These are phyloP conservation scores for Mycena venus DNA, from an alignment of 768 basidiomycete species.

Conservation along the genomic window DNA sequence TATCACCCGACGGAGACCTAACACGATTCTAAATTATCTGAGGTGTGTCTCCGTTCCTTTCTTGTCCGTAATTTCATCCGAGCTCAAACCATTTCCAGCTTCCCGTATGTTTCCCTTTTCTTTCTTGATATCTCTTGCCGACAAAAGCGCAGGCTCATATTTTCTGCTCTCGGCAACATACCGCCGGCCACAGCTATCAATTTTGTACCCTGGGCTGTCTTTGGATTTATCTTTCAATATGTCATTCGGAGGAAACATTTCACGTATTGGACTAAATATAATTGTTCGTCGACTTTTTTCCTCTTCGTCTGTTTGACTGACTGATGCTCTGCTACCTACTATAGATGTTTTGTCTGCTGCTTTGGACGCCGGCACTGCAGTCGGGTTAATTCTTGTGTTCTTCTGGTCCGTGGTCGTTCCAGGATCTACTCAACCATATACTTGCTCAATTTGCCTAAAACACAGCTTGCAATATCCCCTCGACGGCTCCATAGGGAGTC, in stretches of 20 bases:
- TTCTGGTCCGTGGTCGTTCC: constrained; percentile 66
- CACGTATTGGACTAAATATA: constrained; percentile 84
- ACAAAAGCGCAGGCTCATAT: constrained; percentile 64
- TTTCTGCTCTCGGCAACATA: constrained; percentile 75
- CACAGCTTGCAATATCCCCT: constrained; percentile 60
- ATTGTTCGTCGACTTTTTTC: constrained; percentile 60
- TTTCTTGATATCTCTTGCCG: constrained; percentile 13
- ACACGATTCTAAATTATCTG: constrained; percentile 73
- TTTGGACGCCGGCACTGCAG: constrained; percentile 78
- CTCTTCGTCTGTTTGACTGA: background rate
- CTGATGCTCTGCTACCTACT: background rate
- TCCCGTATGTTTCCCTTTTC: constrained; percentile 54
- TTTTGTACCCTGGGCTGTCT: constrained; percentile 83
- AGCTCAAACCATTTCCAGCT: constrained; percentile 48
- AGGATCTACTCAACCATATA: background rate
- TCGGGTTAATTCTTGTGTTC: constrained; percentile 76
- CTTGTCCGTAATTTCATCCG: background rate
- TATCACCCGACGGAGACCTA: constrained; percentile 73
- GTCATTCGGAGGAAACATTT: constrained; percentile 76
- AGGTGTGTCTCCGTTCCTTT: constrained; percentile 59
- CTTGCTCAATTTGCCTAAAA: background rate
- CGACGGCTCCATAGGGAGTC: constrained; percentile 52
- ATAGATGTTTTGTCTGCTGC: constrained; percentile 84
- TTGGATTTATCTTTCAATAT: constrained; percentile 85
- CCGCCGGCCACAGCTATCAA: constrained; percentile 91